Conservation (phyloP, 371 early-diverging fungal genomes). For the Mortierella sp. region DNA sequence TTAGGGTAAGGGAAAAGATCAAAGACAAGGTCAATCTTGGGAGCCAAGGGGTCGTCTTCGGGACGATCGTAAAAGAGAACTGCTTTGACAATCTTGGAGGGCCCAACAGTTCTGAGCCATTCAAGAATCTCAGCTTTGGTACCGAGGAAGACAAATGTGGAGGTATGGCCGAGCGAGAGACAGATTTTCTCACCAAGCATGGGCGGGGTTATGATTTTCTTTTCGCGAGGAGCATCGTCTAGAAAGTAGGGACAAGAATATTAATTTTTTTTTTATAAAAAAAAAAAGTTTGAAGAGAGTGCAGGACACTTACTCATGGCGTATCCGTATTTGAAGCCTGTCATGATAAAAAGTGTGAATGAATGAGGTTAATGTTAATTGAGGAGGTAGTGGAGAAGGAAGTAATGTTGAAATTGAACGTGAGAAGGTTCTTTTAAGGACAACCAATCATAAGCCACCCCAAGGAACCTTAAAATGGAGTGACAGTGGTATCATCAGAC, state of each 20-base stretch:
- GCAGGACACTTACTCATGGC: constrained; percentile 34
- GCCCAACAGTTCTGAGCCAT: constrained; percentile 45
- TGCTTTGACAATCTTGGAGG: constrained; percentile 32
- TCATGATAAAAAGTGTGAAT: neutral
- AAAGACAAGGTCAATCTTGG: constrained; percentile 46
- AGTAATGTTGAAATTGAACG: no score
- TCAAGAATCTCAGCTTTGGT: constrained; percentile 52
- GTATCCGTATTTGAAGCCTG: constrained; percentile 38
- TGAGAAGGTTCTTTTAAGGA: no score
- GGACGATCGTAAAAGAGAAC: constrained; percentile 51
- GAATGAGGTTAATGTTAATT: neutral
- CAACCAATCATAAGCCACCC: no score
- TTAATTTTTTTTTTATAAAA: neutral
- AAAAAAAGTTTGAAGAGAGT: neutral
- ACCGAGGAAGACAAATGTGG: constrained; percentile 50
- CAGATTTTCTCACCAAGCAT: constrained; percentile 53
- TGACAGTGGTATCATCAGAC: no score
- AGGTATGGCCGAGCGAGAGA: constrained; percentile 51
- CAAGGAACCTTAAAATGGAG: no score
- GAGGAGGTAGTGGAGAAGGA: no score
- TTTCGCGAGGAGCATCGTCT: constrained; percentile 45
- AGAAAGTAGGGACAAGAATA: neutral
- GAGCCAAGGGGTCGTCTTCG: constrained; percentile 24
- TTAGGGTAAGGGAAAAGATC: constrained; percentile 49
- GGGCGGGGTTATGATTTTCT: constrained; percentile 45